These are phyloP conservation scores for Picochlorum sp. DNA, from an alignment of 139 green algal genomes.

Conservation along the genomic window DNA sequence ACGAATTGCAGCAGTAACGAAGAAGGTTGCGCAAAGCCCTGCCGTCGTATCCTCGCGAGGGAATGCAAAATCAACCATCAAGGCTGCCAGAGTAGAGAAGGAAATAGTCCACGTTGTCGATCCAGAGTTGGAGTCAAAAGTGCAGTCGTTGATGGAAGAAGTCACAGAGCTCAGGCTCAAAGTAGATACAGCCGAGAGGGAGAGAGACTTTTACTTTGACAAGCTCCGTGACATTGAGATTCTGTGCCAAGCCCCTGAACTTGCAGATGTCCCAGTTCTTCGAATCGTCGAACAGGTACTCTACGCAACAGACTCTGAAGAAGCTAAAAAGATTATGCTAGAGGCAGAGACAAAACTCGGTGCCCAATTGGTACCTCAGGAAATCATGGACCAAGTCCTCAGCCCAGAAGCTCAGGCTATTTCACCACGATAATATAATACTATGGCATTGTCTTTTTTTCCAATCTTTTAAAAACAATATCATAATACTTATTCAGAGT, in stretches of 20 bases:
- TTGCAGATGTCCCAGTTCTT: constrained; percentile 39
- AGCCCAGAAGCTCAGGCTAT: background rate
- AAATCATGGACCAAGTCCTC: background rate
- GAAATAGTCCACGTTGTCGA: background rate
- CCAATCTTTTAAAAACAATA: background rate
- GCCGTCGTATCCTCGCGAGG: too few relatives aligned
- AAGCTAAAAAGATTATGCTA: constrained; percentile 36
- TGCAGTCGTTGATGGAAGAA: constrained; percentile 31
- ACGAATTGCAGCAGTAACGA: background rate
- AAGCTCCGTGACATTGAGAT: constrained; percentile 98
- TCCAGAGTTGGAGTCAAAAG: constrained; percentile 8
- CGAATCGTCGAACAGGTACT: constrained; percentile 68
- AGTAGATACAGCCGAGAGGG: constrained; percentile 70
- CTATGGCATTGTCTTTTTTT: background rate
- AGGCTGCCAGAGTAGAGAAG: constrained; percentile 6
- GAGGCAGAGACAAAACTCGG: constrained; percentile 15
- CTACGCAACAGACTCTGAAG: constrained; percentile 68
- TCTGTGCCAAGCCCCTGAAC: constrained; percentile 77
- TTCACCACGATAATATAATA: background rate
- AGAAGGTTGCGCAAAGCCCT: too few relatives aligned
- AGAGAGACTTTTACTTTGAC: constrained; percentile 88
- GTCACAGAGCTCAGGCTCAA: constrained; percentile 62
- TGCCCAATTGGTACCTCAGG: background rate
- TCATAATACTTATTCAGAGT: background rate
- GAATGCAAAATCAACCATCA: constrained; percentile 1